phyloP scores from a whole-genome alignment of 352 stramenopile genomes.

The Peronospora farinosa region DNA sequence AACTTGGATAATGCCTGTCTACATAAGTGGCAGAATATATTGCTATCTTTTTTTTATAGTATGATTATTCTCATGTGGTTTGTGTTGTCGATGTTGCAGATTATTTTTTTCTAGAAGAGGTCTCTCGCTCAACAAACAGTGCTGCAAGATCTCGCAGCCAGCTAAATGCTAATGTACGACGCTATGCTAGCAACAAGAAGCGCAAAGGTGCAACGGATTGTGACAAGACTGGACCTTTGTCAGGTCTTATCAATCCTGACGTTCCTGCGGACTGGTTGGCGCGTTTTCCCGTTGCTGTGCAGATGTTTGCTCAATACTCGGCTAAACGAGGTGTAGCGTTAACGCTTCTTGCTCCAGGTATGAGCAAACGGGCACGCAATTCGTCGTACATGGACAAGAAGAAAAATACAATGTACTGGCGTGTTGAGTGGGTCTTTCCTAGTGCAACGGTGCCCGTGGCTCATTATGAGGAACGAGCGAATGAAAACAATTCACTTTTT shows the following conservation, averaged over 20 bases:
- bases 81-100: slow-evolving; percentile 26
- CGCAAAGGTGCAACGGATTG: slow-evolving; percentile 19
- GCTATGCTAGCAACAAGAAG: slow-evolving; percentile 32
- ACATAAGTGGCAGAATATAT: too few species aligned
- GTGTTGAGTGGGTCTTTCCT: slow-evolving; percentile 73
- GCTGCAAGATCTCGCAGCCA: slow-evolving; percentile 38
- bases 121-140: slow-evolving; percentile 51
- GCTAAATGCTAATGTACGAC: slow-evolving; percentile 31
- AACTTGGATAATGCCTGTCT: background rate
- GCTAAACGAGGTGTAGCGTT: slow-evolving; percentile 59
- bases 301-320: slow-evolving; percentile 63
- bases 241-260: slow-evolving; percentile 44
- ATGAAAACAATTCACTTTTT: slow-evolving; percentile 50
- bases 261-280: slow-evolving; percentile 62
- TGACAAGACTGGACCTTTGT: slow-evolving; percentile 1
- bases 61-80: background rate
- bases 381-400: slow-evolving; percentile 74
- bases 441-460: slow-evolving; percentile 40
- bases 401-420: slow-evolving; percentile 56
- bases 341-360: slow-evolving; percentile 67
- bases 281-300: slow-evolving; percentile 61
- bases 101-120: slow-evolving; percentile 72
- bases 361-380: slow-evolving; percentile 74
- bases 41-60: too few species aligned
- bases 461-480: slow-evolving; percentile 44